These are phyloP conservation scores for Fraxinus dipetala DNA, from an alignment of 305 asterid genomes.

Conservation along the genomic window DNA sequence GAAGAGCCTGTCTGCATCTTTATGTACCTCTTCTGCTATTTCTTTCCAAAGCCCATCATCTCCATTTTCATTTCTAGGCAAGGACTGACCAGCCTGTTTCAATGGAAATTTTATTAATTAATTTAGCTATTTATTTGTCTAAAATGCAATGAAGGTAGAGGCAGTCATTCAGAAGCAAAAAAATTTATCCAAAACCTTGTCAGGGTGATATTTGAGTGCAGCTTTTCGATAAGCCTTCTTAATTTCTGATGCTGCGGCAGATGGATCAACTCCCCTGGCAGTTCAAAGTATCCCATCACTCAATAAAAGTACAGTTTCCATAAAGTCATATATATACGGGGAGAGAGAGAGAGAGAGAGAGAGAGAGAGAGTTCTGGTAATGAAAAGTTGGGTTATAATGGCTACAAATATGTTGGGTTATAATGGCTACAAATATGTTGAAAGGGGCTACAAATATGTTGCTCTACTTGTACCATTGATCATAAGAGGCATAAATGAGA, in stretches of 20 bases:
- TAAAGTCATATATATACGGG: neutral
- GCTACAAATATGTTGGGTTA: neutral
- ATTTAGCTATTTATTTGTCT: slow-evolving; percentile 5
- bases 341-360: neutral
- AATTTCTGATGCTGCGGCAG: slow-evolving; percentile 78
- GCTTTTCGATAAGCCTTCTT: slow-evolving; percentile 93
- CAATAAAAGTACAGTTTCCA: neutral
- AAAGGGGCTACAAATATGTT: neutral
- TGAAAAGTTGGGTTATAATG: neutral
- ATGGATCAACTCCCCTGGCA: slow-evolving; percentile 87
- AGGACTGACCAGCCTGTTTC: slow-evolving; percentile 81
- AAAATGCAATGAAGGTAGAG: slow-evolving; percentile 5
- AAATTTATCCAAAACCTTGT: slow-evolving; percentile 58
- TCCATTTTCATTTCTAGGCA: slow-evolving; percentile 67
- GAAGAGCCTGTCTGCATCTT: slow-evolving; percentile 88
- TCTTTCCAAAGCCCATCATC: slow-evolving; percentile 85
- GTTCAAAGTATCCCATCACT: slow-evolving; percentile 27
- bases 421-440: too few species aligned
- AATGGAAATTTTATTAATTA: slow-evolving; percentile 17
- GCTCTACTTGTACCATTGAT: slow-evolving; percentile 1
- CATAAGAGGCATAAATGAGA: neutral
- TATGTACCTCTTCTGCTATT: slow-evolving; percentile 74
- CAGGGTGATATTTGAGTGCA: slow-evolving; percentile 94
- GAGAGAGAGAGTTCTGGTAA: neutral
- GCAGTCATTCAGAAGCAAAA: slow-evolving; percentile 24